These are phyloP conservation scores for Penicillium sp. DNA, from an alignment of 2,329 filamentous ascomycete species.

Conservation along the genomic window DNA sequence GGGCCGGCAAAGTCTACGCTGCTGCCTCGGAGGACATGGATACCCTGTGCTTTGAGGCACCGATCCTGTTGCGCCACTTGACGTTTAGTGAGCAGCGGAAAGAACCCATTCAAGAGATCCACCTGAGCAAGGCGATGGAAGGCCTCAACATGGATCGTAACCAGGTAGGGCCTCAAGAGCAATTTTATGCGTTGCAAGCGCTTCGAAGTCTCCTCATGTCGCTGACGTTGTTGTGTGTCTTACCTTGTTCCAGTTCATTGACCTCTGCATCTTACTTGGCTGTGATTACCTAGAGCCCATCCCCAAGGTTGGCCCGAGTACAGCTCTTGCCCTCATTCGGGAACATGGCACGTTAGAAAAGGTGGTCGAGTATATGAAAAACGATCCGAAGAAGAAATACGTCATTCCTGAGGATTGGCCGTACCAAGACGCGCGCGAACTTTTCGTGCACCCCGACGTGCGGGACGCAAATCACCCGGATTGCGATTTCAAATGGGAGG, in stretches of 20 bases:
- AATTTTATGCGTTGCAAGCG: background rate
- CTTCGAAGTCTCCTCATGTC: conserved; percentile 2
- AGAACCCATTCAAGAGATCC: conserved; percentile 94
- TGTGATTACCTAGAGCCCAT: conserved; percentile 97
- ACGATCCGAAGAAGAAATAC: conserved; percentile 72
- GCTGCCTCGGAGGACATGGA: conserved; percentile 99
- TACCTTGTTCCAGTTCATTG: conserved; percentile 65
- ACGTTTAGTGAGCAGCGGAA: conserved; percentile 97
- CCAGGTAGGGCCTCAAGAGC: conserved; percentile 52
- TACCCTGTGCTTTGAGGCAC: conserved; percentile 89
- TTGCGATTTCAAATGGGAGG: conserved; percentile 98
- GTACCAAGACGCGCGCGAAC: conserved; percentile 79
- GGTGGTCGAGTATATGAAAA: conserved; percentile 73
- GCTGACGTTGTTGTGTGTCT: background rate
- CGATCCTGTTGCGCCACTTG: conserved; percentile 83
- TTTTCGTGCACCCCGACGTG: conserved; percentile 91
- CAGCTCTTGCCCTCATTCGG: conserved; percentile 87
- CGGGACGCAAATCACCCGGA: conserved; percentile 72
- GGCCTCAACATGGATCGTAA: conserved; percentile 81
- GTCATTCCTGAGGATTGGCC: conserved; percentile 94
- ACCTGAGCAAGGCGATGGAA: conserved; percentile 77
- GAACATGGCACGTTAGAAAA: conserved; percentile 85
- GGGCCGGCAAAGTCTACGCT: conserved; percentile 91
- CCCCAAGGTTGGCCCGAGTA: conserved; percentile 86
- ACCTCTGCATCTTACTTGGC: conserved; percentile 93